Conservation (phyloP, 2,329 filamentous ascomycete species). For the Aspergillus novoparasiticus region DNA sequence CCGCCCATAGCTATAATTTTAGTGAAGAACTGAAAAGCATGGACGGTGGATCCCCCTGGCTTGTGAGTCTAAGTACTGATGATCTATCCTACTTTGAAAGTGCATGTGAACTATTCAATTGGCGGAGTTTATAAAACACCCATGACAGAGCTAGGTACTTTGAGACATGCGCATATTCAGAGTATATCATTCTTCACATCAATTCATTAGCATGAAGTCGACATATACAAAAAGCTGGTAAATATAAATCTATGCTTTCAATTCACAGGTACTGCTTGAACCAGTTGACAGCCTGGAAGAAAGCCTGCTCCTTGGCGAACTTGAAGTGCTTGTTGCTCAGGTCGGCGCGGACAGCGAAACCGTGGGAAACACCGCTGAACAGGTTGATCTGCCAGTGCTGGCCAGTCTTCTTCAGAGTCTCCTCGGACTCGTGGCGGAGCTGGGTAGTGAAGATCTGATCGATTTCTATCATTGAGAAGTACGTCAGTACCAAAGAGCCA, state of each 20-base stretch:
- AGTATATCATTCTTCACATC: constrained; percentile 6
- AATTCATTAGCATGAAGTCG: constrained; percentile 13
- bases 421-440: constrained; percentile 66
- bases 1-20: background rate
- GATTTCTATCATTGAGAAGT: constrained; percentile 50
- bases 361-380: constrained; percentile 71
- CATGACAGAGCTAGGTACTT: background rate
- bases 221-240: background rate
- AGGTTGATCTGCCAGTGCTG: constrained; percentile 76
- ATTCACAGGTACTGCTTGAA: constrained; percentile 64
- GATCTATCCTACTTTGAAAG: background rate
- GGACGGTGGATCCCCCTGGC: background rate
- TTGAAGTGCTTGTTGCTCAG: constrained; percentile 57
- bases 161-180: background rate
- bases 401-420: constrained; percentile 60
- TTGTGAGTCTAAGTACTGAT: background rate
- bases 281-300: constrained; percentile 75
- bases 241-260: background rate
- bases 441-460: constrained; percentile 67
- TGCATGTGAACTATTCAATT: background rate
- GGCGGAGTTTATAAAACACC: background rate
- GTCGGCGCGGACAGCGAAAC: constrained; percentile 73
- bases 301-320: constrained; percentile 80
- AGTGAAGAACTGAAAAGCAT: background rate
- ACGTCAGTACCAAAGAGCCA: constrained; percentile 8